Base-by-base conservation (phyloP, 371 early-diverging fungal genomes). In the Rhizopus delemar region DNA sequence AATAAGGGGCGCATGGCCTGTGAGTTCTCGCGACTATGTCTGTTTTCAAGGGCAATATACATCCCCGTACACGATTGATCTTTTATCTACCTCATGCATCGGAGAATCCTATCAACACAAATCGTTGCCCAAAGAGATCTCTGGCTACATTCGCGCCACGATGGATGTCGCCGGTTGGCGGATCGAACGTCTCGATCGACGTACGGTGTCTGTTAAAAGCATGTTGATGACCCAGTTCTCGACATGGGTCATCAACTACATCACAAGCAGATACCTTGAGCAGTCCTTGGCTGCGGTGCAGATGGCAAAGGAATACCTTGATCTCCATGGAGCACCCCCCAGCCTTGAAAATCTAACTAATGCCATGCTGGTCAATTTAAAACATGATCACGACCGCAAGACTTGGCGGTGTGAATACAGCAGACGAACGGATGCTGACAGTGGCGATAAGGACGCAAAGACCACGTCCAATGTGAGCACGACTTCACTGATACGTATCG, bases 371-470 rank as follows among this genome's bases (percentile, higher is more conserved):
- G 50, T 73, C n/a, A 69, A 71, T 11, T 41, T 74, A 6, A 71
- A 74, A 0, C 80, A 80, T 43, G 81, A 81, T 13, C 78, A 80
- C 53, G 61, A 73, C 29, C 71, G 77, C 15, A 66, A 71, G 9
- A 74, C 73, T 4, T 85, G 80, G 79, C 70, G 85, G 5, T 72
- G 79, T 22, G 83, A 85, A 55, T 85, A 85, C 45, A 70, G 59
- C 8, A 64, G 71, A 22, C 51, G 67, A 7, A 53, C 60, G 3
- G 55, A 50, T 43, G 9, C 35, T 34, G 43, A 43, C n/a, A 38
- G 59, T 39, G 32, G 34, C 33, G 55, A 41, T 8, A 57, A 34
- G 33, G 53, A 38, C 13, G 33, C 46, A 12, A 43, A 51, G 12
- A 55, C 50, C 1, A 68, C 65, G 2, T 45, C 63, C 2, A 66